Evolutionary conservation across 1,284 basidiomycete genomes (phyloP), one percentile per base, ranked within the genome.

Genomic region (Coniferiporia sulphurascens): DNA sequence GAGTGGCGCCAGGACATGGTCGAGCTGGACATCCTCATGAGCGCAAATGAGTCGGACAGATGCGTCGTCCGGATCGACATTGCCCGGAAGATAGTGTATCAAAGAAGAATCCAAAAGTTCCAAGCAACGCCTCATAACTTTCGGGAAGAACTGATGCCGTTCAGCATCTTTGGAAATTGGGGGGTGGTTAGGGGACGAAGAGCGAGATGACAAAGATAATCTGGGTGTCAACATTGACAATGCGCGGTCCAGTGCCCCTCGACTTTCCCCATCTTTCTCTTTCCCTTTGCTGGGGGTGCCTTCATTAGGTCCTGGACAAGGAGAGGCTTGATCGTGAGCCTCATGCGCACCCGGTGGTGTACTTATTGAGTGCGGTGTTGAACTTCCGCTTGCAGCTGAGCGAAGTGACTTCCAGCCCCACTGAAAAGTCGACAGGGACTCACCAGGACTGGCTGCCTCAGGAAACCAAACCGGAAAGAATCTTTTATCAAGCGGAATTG

Each of bases 1-100:
- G 12, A 95, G 75, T 0, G 93, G 93, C 1, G 84, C 78, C 22
- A 94, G 73, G 0, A 86, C 69, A 56, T 95, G 92, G 66, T 96
- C 93, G 38, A 95, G 70, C 13, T 80, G 73, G 50, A 73, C 75
- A 34, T 84, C 79, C 63, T 83, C 85, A 56, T 66, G 70, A 67
- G 72, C 78, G 64, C 72, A 79, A 19, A 74, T 73, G 55, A 79
- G 74, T 44, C 83, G 80, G 27, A 91, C 81, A 52, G 74, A 75
- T 6, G 72, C 60, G 61, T 87, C 83, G 65, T 92, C 89, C 0
- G 84, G 78, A 54, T 88, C 83, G 10, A 79, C 68, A 22, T 74
- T 71, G 1, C 81, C 86, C 0, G 88, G 88, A 66, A 91, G 81
- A 70, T 87, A 88, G 67, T 86, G 77, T 13, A 73, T 70, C 34